phyloP scores from a whole-genome alignment of 2,329 filamentous ascomycete genomes.

The Macrophomina phaseolina region DNA sequence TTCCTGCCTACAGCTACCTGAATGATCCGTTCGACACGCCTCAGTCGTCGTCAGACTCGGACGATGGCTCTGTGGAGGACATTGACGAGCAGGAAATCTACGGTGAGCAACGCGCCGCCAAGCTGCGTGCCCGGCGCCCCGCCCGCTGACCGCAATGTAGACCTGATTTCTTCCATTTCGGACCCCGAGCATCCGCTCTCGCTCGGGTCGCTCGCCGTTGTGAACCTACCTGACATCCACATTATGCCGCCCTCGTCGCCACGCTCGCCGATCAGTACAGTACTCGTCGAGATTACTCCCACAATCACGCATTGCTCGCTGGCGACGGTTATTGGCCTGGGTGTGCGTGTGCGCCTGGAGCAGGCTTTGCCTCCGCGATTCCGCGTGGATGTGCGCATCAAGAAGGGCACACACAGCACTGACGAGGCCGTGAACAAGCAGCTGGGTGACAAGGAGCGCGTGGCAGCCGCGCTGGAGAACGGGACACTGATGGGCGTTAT shows the following conservation, averaged over 20 bases:
- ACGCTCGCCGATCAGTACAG: conserved; percentile 70
- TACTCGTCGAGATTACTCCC: conserved; percentile 89
- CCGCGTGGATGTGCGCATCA: conserved; percentile 89
- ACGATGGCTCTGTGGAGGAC: conserved; percentile 72
- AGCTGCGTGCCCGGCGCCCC: not conserved
- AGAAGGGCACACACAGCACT: conserved; percentile 93
- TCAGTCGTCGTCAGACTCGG: conserved; percentile 48
- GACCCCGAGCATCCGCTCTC: conserved; percentile 97
- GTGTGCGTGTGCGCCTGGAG: conserved; percentile 88
- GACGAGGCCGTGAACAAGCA: conserved; percentile 98
- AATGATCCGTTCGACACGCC: conserved; percentile 55
- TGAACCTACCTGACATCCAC: conserved; percentile 92
- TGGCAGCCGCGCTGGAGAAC: conserved; percentile 93
- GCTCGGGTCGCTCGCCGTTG: conserved; percentile 88
- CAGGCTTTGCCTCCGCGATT: conserved; percentile 90
- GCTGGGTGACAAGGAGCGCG: conserved; percentile 92
- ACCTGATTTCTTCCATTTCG: conserved; percentile 91
- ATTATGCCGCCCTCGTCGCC: conserved; percentile 72
- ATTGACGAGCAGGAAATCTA: conserved; percentile 99
- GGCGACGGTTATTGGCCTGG: conserved; percentile 93
- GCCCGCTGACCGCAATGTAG: conserved; percentile 51
- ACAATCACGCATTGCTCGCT: conserved; percentile 97
- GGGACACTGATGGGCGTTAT: conserved; percentile 86
- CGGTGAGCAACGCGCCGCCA: conserved; percentile 58
- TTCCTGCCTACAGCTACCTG: conserved; percentile 56